Evolutionary conservation across 306 rosid species (phyloP).

Genomic region (Cajanus cajan): DNA sequence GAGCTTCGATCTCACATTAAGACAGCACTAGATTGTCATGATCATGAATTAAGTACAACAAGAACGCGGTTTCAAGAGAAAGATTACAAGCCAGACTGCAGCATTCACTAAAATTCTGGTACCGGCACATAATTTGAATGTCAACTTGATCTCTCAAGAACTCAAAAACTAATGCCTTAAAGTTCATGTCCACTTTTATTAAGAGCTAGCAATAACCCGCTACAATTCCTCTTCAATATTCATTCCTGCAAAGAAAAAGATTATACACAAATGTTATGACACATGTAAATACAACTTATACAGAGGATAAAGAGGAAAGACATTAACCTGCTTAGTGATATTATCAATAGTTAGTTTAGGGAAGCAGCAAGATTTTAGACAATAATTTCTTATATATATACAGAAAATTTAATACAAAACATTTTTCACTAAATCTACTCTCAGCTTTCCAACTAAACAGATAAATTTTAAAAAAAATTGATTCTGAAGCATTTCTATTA

Average conservation of each 20-base stretch:
- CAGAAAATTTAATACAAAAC: background rate
- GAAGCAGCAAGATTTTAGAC: background rate
- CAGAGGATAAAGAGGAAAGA: background rate
- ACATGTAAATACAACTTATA: background rate
- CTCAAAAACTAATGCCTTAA: slow-evolving; percentile 17
- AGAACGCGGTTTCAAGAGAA: slow-evolving; percentile 4
- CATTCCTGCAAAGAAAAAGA: slow-evolving; percentile 41
- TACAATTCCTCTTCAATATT: slow-evolving; percentile 32
- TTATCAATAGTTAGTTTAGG: background rate
- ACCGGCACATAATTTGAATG: slow-evolving; percentile 1
- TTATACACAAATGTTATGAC: slow-evolving; percentile 6
- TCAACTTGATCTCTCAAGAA: slow-evolving; percentile 14
- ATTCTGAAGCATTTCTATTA: background rate
- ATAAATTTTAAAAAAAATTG: background rate
- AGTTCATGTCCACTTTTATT: slow-evolving; percentile 25
- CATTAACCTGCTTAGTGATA: background rate
- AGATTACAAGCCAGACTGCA: slow-evolving; percentile 5
- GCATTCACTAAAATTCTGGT: slow-evolving; percentile 21
- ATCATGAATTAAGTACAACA: slow-evolving; percentile 21
- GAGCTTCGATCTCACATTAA: background rate
- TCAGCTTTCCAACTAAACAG: background rate
- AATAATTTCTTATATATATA: background rate
- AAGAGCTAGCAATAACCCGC: slow-evolving; percentile 23
- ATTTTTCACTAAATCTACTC: background rate
- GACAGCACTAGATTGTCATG: background rate